Evolutionary conservation across 768 basidiomycete genomes (phyloP).

Genomic region (Fomitopsis serialis): DNA sequence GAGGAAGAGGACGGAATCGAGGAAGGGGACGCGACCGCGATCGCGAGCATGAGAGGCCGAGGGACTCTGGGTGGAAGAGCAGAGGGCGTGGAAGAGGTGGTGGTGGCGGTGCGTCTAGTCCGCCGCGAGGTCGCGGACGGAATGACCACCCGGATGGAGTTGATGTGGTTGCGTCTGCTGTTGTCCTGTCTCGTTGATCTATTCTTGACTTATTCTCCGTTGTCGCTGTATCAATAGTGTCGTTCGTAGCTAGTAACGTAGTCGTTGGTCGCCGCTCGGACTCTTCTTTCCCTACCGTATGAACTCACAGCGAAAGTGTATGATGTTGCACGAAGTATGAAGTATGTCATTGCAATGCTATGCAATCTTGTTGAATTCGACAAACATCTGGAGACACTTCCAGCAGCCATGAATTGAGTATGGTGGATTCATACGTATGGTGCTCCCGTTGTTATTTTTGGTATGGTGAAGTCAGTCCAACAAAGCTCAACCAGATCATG

Average conservation of each 20-base stretch:
- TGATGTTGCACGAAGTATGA: too few species aligned
- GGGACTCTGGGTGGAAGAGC: constrained; percentile 59
- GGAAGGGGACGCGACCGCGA: constrained; percentile 23
- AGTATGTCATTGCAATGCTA: too few species aligned
- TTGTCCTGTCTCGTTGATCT: neutral
- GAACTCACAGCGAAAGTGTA: too few species aligned
- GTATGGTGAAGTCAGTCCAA: too few species aligned
- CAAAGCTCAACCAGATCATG: too few species aligned
- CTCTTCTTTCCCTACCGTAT: too few species aligned
- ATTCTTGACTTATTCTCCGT: neutral
- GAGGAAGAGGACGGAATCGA: constrained; percentile 27
- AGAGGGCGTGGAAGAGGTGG: constrained; percentile 18
- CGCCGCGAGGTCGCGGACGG: constrained; percentile 7
- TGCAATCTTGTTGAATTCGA: too few species aligned
- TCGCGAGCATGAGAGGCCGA: constrained; percentile 30
- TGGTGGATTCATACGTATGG: too few species aligned
- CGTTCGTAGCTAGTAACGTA: neutral
- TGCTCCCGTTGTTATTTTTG: too few species aligned
- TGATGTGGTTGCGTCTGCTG: neutral
- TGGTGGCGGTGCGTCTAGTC: constrained; percentile 7
- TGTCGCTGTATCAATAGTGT: neutral
- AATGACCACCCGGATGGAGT: constrained; percentile 3
- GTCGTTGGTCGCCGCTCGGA: too few species aligned
- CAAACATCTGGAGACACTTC: too few species aligned
- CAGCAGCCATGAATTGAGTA: too few species aligned